Evolutionary conservation across 2,329 filamentous ascomycete species (phyloP), one percentile per base, ranked within the genome.

Genomic region (Aspergillus quadricinctus): DNA sequence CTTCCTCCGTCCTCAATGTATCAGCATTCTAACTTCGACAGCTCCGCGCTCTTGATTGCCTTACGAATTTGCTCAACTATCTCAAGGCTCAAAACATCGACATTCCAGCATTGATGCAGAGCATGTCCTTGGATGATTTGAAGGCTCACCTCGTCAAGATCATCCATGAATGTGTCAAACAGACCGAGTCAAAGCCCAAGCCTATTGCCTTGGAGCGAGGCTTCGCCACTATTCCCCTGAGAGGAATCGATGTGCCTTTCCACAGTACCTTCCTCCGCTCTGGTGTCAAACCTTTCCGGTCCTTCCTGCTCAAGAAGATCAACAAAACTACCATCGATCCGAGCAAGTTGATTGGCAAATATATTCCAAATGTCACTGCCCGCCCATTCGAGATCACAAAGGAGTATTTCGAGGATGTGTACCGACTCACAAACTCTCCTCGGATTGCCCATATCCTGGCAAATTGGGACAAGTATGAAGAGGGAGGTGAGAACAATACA

Each of bases 351-450:
- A 84, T 99, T 65, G 94, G 94, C 69, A 99, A 99, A 79, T 99
- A 99, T 79, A 97, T 99, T 64, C 94, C 94, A 66, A 99, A 99
- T 77, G 95, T 99, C 64, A 99, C 94, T 55, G 94, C 94, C 57
- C 88, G 88, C 77, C 94, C 94, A 17, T 99, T 99, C 73, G 91
- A 92, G 74, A 81, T 99, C 64, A 96, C 92, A 54, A 96, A 92
- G 83, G 94, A 97, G 80, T 99, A 99, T 80, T 99, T 99, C 77
- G 93, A 99, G 83, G 94, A 97, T 71, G 95, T 99, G 51, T 97
- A 97, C 80, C 86, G 86, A 68, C 78, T 99, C 72, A 99, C 94
- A 54, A 97, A 95, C 78, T 84, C 81, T 21, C 85, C 85, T 48
- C 80, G 77, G 43, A 77, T 80, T 61, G 78, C 77, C 31, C 72